phyloP scores from a whole-genome alignment of 768 basidiomycete genomes.

The Kwoniella dendrophila region DNA sequence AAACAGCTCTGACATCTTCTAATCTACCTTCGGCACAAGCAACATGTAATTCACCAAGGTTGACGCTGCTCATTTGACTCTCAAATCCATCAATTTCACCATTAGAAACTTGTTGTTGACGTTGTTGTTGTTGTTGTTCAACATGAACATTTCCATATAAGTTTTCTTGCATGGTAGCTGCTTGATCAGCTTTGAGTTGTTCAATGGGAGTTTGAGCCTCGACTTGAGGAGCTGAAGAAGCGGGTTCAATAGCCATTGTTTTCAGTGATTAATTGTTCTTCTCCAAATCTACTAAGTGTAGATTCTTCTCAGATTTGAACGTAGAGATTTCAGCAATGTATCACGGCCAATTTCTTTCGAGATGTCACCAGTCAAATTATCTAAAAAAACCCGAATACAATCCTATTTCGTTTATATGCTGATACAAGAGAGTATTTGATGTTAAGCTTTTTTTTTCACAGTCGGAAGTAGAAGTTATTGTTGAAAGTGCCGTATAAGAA shows the following conservation, averaged over 20 bases:
- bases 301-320: too few species aligned
- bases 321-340: too few species aligned
- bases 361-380: too few species aligned
- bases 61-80: slow-evolving; percentile 21
- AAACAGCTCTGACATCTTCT: slow-evolving; percentile 46
- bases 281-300: background rate
- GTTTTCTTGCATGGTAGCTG: slow-evolving; percentile 1
- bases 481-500: slow-evolving; percentile 7
- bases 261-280: background rate
- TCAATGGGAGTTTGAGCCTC: background rate
- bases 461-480: background rate
- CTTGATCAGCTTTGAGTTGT: slow-evolving; percentile 20
- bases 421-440: background rate
- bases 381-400: too few species aligned
- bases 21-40: slow-evolving; percentile 51
- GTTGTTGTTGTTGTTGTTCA: too few species aligned
- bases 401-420: too few species aligned
- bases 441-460: background rate
- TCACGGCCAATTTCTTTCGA: too few species aligned
- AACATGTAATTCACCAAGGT: slow-evolving; percentile 40
- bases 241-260: slow-evolving; percentile 21
- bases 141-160: background rate
- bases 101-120: background rate
- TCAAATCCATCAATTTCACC: slow-evolving; percentile 15
- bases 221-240: slow-evolving; percentile 11